Conservation (phyloP, 2,329 filamentous ascomycete genomes). For the Cladosporium sp. region DNA sequence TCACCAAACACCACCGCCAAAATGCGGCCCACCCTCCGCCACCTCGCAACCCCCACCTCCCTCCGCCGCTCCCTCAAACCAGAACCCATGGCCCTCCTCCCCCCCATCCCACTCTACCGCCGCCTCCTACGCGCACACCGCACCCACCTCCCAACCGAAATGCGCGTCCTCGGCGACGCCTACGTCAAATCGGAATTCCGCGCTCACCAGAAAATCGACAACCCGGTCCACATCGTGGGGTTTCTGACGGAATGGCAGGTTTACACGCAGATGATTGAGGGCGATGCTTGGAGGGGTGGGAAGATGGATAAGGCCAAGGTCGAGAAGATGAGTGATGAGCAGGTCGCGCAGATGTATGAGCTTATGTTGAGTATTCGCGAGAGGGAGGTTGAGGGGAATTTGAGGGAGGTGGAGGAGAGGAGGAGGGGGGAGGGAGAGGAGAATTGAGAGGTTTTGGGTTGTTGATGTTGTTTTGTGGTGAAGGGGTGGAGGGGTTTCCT, state of each 20-base stretch:
- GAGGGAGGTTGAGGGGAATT: constrained; percentile 45
- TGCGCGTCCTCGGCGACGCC: constrained; percentile 79
- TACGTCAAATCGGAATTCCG: constrained; percentile 93
- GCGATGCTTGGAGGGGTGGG: constrained; percentile 76
- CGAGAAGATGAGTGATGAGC: constrained; percentile 89
- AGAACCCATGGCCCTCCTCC: constrained; percentile 65
- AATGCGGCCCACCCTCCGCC: constrained; percentile 24
- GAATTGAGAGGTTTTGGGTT: background rate
- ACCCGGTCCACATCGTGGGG: constrained; percentile 87
- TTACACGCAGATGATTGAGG: constrained; percentile 89
- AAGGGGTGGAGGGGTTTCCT: background rate
- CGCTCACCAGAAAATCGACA: constrained; percentile 76
- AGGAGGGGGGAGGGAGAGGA: constrained; percentile 4
- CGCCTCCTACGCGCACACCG: constrained; percentile 82
- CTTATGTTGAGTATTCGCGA: constrained; percentile 77
- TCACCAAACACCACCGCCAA: constrained; percentile 5
- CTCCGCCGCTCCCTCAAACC: constrained; percentile 36
- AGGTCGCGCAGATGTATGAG: constrained; percentile 89
- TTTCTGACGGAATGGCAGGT: constrained; percentile 96
- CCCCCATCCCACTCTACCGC: constrained; percentile 84
- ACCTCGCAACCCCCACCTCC: constrained; percentile 30
- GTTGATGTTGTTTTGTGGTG: background rate
- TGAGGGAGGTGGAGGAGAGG: constrained; percentile 20
- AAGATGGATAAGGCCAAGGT: constrained; percentile 79
- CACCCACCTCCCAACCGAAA: constrained; percentile 65